Evolutionary conservation across 164 flowering plant genomes (phyloP), one percentile per base, ranked within the genome.

Genomic region (Nelumbo lutea): DNA sequence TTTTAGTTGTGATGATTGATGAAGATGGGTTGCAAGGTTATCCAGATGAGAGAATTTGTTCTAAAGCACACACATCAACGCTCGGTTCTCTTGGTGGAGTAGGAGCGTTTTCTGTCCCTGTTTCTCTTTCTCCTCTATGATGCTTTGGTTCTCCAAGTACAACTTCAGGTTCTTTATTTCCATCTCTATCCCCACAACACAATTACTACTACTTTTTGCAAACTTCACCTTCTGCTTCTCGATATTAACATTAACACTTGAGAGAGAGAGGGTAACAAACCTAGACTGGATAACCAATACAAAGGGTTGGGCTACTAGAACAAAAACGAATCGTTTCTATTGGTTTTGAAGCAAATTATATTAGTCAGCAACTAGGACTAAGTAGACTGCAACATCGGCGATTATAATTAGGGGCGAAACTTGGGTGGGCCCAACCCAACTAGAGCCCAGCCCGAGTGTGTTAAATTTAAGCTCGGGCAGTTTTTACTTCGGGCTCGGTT

Each of bases 131-230:
- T 80, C 85, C 50, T 74, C 74, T 47, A 85, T 82, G 47, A 88
- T 83, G 75, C 77, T 83, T 72, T 75, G 64, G 76, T 88, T 88
- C 80, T 80, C 76, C 82, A 82, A 74, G 71, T 78, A 85, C 51
- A 88, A 75, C 70, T 80, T 83, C 83, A 83, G 69, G 72, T 88
- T 88, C 81, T 78, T 83, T 11, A 81, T 55, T 59, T 76, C 77
- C 81, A 88, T 79, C 74, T 79, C 69, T 61, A 48, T 65, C 53
- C 72, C 73, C 47, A 42, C 15, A 27, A 27, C 27, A 27, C 27
- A 8, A 47, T 59, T 58, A 4, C 45, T 59, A 40, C 68, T 60
- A 46, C 71, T 64, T 67, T 57, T 13, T 46, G 47, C 11, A 2
- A 27, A 27, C 27, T 27, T 27, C 27, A 42, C 15, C 72, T 69